A percentile compares a stretch with the other conserved stretches of the same genome.
These are phyloP conservation scores for Lanmaoa pseudosensibilis DNA, from an alignment of 768 basidiomycete genomes.

Conservation along the genomic window DNA sequence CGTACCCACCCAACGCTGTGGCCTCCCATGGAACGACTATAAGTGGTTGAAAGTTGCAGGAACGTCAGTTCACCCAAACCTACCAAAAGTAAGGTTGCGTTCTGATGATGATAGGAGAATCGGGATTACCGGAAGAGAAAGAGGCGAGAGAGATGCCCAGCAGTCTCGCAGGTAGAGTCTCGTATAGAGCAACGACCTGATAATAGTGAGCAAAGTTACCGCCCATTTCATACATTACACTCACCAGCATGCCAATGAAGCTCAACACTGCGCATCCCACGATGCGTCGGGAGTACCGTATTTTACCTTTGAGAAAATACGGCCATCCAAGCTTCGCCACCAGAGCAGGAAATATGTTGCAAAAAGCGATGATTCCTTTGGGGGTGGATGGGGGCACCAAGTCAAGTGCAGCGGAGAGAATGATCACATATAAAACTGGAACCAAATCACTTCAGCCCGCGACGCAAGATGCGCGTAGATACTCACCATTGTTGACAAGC, in stretches of 20 bases:
- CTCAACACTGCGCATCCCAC: constrained; percentile 74
- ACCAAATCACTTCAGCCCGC: background rate
- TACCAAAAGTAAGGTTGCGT: constrained; percentile 29
- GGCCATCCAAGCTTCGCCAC: constrained; percentile 91
- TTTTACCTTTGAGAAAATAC: constrained; percentile 81
- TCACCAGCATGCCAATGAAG: constrained; percentile 83
- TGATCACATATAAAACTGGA: constrained; percentile 91
- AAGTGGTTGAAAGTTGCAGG: constrained; percentile 87
- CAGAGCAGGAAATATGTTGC: constrained; percentile 89
- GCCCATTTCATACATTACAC: constrained; percentile 27
- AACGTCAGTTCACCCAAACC: constrained; percentile 95
- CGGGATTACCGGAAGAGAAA: constrained; percentile 73
- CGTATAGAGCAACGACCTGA: constrained; percentile 77
- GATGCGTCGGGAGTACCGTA: constrained; percentile 77
- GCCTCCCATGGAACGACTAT: constrained; percentile 68
- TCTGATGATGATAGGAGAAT: background rate
- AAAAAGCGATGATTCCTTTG: constrained; percentile 92
- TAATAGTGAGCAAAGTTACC: background rate
- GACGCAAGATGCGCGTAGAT: background rate
- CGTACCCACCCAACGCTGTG: constrained; percentile 72
- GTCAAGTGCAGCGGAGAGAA: constrained; percentile 93
- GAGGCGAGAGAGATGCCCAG: constrained; percentile 82
- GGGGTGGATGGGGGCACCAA: constrained; percentile 90
- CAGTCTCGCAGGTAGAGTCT: constrained; percentile 64
- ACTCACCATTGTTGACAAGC: constrained; percentile 83